Conservation (phyloP, 495 filamentous ascomycete genomes). For the Xylaria cubensis region DNA sequence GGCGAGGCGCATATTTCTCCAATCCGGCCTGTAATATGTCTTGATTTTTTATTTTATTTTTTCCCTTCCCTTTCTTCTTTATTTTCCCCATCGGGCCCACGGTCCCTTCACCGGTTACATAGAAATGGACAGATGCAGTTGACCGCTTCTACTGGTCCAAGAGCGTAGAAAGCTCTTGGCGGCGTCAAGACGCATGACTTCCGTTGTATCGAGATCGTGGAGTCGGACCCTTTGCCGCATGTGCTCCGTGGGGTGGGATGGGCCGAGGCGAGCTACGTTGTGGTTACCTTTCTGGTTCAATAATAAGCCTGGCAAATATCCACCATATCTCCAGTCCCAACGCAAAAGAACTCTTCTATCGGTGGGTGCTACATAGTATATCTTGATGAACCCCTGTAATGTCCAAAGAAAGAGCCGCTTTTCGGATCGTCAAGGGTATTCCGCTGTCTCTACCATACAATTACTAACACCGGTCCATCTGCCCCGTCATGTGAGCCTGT, state of each 20-base stretch:
- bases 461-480: conserved; percentile 4
- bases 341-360: neutral
- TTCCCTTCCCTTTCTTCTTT: neutral
- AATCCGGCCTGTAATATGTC: neutral
- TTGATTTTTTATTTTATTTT: neutral
- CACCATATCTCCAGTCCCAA: neutral
- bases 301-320: neutral
- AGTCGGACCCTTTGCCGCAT: neutral
- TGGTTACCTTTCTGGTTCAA: neutral
- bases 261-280: neutral
- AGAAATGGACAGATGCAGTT: neutral
- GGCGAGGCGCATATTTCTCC: neutral
- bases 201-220: conserved; percentile 7
- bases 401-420: conserved; percentile 15
- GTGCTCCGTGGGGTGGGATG: neutral
- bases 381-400: neutral
- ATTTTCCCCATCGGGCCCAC: neutral
- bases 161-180: conserved; percentile 11
- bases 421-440: conserved; percentile 8
- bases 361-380: neutral
- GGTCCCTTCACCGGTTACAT: neutral
- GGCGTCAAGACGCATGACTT: conserved; percentile 19
- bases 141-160: neutral
- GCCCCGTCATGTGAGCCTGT: conserved; percentile 11
- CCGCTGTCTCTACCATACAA: conserved; percentile 11